Conservation (phyloP, 805 yeast genomes). For the Metschnikowia gelsemii region DNA sequence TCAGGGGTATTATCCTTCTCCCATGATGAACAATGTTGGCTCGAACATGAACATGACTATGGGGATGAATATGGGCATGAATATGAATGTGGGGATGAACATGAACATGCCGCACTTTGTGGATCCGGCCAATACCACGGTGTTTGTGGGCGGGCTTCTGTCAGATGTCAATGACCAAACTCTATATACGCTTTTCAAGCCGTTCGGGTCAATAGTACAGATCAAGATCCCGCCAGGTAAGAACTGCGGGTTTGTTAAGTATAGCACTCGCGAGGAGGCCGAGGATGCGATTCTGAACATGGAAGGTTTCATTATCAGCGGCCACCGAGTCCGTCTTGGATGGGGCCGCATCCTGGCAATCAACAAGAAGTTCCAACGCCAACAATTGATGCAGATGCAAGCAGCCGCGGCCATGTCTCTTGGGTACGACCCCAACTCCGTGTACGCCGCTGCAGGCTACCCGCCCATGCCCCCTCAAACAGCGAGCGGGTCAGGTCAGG, state of each 20-base stretch:
- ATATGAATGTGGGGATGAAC: too few species aligned
- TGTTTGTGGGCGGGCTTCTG: slow-evolving; percentile 76
- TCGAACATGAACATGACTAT: too few species aligned
- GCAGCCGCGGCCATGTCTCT: slow-evolving; percentile 29
- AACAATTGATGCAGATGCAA: slow-evolving; percentile 37
- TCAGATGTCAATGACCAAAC: slow-evolving; percentile 61
- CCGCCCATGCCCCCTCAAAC: slow-evolving; percentile 19
- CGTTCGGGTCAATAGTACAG: slow-evolving; percentile 68
- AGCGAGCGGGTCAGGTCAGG: slow-evolving; percentile 13
- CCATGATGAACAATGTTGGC: slow-evolving; percentile 4
- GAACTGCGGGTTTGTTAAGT: slow-evolving; percentile 88
- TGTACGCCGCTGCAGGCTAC: slow-evolving; percentile 21
- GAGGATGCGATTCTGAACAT: slow-evolving; percentile 80
- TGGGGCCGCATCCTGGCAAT: slow-evolving; percentile 65
- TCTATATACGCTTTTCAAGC: slow-evolving; percentile 59
- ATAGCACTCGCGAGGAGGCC: slow-evolving; percentile 72
- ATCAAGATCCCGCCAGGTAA: slow-evolving; percentile 79
- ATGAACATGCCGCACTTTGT: slow-evolving; percentile 3
- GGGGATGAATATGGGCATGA: too few species aligned
- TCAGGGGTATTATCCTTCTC: slow-evolving; percentile 3
- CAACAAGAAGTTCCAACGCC: slow-evolving; percentile 21
- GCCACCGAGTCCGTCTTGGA: slow-evolving; percentile 75
- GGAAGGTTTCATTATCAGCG: slow-evolving; percentile 90
- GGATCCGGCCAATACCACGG: slow-evolving; percentile 59
- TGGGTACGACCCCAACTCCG: slow-evolving; percentile 40